Conservation (phyloP, 2,329 filamentous ascomycete species). For the Sphaerulina populicola region DNA sequence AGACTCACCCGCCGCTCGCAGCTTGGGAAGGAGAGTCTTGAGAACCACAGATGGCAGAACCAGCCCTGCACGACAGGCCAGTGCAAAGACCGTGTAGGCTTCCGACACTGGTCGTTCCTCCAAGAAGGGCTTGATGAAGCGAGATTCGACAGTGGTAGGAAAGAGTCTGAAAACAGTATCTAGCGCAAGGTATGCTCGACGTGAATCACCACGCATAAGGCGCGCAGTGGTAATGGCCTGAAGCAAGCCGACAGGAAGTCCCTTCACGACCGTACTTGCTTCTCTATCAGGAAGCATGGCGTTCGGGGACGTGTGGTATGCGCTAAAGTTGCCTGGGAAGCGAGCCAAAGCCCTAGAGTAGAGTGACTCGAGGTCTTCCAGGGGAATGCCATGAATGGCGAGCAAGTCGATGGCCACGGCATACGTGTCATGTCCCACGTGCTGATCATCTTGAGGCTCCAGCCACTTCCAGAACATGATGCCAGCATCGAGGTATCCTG, state of each 20-base stretch:
- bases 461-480: constrained; percentile 44
- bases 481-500: constrained; percentile 28
- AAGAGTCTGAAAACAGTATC: constrained; percentile 44
- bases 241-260: constrained; percentile 39
- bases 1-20: constrained; percentile 23
- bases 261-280: constrained; percentile 28
- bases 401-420: constrained; percentile 45
- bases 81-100: constrained; percentile 41
- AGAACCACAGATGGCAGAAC: constrained; percentile 30
- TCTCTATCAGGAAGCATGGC: constrained; percentile 41
- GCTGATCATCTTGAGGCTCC: constrained; percentile 35
- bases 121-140: constrained; percentile 42
- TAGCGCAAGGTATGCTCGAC: constrained; percentile 43
- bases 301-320: constrained; percentile 42
- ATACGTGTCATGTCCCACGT: constrained; percentile 39
- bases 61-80: constrained; percentile 42
- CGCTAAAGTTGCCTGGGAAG: constrained; percentile 41
- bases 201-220: constrained; percentile 40
- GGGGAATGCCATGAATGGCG: constrained; percentile 34
- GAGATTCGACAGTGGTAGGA: constrained; percentile 36
- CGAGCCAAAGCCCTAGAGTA: constrained; percentile 41
- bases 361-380: constrained; percentile 40
- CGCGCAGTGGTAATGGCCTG: constrained; percentile 44
- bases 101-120: constrained; percentile 41
- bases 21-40: constrained; percentile 30